Conservation (phyloP, 495 filamentous ascomycete genomes). For the Haplographium delicatum region DNA sequence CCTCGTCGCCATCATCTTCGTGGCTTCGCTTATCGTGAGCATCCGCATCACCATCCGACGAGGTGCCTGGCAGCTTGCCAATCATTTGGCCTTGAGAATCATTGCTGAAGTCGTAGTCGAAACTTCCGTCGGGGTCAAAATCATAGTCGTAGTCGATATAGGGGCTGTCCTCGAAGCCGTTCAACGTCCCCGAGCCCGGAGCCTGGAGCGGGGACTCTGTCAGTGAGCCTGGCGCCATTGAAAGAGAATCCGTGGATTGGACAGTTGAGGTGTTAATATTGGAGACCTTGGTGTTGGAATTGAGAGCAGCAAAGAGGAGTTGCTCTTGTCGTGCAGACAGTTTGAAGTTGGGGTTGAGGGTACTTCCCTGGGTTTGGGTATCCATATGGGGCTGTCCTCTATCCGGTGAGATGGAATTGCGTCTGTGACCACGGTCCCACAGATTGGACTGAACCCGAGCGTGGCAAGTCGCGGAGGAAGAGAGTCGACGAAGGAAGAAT, state of each 20-base stretch:
- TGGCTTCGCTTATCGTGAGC: constrained; percentile 79
- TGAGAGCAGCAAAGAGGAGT: constrained; percentile 80
- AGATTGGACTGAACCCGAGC: not conserved
- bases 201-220: constrained; percentile 48
- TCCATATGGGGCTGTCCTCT: constrained; percentile 11
- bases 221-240: constrained; percentile 45
- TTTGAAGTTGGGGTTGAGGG: constrained; percentile 18
- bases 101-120: constrained; percentile 57
- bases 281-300: constrained; percentile 55
- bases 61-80: constrained; percentile 62
- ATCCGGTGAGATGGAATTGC: not conserved
- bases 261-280: constrained; percentile 8
- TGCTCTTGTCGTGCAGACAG: constrained; percentile 74
- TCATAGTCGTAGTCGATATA: constrained; percentile 75
- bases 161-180: constrained; percentile 64
- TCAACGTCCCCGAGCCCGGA: constrained; percentile 40
- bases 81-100: constrained; percentile 59
- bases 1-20: constrained; percentile 61
- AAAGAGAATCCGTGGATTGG: constrained; percentile 12
- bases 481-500: too few relatives aligned
- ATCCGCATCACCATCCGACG: constrained; percentile 56
- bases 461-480: too few relatives aligned
- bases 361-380: not conserved
- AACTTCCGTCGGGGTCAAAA: constrained; percentile 59
- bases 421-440: not conserved